Conservation (phyloP, 2,329 filamentous ascomycete species). For the Colletotrichum sp. region DNA sequence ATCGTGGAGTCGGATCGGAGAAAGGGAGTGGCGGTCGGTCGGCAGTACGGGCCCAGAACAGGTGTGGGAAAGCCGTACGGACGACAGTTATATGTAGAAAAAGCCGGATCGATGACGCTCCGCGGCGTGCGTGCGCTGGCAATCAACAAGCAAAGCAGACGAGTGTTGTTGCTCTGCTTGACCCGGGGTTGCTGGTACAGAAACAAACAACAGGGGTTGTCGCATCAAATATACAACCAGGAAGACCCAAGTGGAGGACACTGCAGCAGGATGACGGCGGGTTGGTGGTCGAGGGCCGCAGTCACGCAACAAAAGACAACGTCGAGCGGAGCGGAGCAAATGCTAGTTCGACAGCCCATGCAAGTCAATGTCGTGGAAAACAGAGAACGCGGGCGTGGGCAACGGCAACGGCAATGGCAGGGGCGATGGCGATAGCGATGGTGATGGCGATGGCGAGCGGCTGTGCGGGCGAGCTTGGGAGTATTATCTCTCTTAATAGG, state of each 20-base stretch:
- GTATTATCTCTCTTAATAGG: slow-evolving; percentile 3
- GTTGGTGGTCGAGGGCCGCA: neutral
- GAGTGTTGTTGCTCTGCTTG: slow-evolving; percentile 15
- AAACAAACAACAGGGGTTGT: slow-evolving; percentile 22
- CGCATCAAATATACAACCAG: slow-evolving; percentile 24
- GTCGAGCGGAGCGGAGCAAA: slow-evolving; percentile 1
- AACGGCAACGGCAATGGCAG: neutral
- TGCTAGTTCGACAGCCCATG: neutral
- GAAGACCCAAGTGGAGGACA: slow-evolving; percentile 6
- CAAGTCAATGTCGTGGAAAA: neutral
- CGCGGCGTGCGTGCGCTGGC: neutral
- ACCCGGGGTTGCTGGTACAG: slow-evolving; percentile 22
- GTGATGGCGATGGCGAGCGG: neutral
- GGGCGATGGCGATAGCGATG: neutral
- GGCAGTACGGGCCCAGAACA: neutral
- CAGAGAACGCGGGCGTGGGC: neutral
- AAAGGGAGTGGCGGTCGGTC: neutral
- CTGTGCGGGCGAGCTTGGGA: neutral
- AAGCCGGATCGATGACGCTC: neutral
- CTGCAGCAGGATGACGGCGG: neutral
- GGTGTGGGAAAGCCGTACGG: neutral
- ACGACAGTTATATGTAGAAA: neutral
- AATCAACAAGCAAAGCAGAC: neutral
- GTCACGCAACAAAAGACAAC: slow-evolving; percentile 5
- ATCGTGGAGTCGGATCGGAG: slow-evolving; percentile 31